Percentiles rank a stretch among this genome's conserved stretches.
Evolutionary conservation across 495 filamentous ascomycete species (phyloP).

Genomic region (Evansstolkia leycettana): DNA sequence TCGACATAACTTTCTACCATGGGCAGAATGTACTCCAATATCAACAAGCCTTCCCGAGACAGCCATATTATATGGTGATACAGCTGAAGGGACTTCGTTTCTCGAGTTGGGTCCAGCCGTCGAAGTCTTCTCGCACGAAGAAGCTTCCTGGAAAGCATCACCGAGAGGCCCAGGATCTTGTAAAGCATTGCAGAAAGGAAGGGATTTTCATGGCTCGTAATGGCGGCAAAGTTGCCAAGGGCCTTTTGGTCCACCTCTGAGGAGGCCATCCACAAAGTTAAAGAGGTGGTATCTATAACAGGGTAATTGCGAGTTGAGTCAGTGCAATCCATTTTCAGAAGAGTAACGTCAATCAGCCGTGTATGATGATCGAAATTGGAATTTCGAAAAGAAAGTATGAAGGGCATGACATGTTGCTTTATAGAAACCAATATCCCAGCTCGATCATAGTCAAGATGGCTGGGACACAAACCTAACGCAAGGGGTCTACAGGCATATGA

Average conservation of each 20-base stretch:
- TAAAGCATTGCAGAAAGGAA: slow-evolving; percentile 71
- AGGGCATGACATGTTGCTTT: too few relatives aligned
- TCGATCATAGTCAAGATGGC: too few relatives aligned
- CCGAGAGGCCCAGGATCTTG: slow-evolving; percentile 81
- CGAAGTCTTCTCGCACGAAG: slow-evolving; percentile 72
- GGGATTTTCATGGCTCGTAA: slow-evolving; percentile 57
- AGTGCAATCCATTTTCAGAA: slow-evolving; percentile 5
- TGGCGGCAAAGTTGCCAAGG: slow-evolving; percentile 71
- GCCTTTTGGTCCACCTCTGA: slow-evolving; percentile 96
- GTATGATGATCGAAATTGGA: too few relatives aligned
- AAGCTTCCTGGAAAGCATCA: slow-evolving; percentile 76
- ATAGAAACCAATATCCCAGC: too few relatives aligned
- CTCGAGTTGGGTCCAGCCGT: slow-evolving; percentile 64
- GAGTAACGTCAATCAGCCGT: too few relatives aligned
- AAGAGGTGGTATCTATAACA: slow-evolving; percentile 11
- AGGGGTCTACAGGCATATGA: too few relatives aligned
- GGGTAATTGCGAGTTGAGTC: slow-evolving; percentile 4
- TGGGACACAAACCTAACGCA: too few relatives aligned
- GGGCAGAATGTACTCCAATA: slow-evolving; percentile 77
- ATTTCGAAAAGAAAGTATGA: too few relatives aligned
- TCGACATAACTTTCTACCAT: slow-evolving; percentile 59
- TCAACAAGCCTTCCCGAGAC: slow-evolving; percentile 75
- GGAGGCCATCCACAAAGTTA: slow-evolving; percentile 67
- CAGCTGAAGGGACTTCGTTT: slow-evolving; percentile 65
- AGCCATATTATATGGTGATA: slow-evolving; percentile 96